phyloP scores from a whole-genome alignment of 345 rosid genomes.

The Barbarea vulgaris region DNA sequence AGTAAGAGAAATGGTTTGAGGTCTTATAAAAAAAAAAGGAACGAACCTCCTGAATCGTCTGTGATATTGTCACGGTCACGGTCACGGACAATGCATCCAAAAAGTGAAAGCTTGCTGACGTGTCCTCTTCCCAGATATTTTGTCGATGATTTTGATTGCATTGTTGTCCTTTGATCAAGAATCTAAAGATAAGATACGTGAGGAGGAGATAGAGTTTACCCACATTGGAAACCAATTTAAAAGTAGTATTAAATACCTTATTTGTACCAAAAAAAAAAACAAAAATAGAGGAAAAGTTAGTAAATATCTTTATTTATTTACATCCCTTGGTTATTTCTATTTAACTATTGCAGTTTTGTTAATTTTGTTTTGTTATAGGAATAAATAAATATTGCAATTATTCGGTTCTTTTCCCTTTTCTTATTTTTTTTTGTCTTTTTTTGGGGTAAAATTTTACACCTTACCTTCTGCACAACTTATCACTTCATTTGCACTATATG shows the following conservation, averaged over 20 bases:
- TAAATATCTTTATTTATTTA: neutral
- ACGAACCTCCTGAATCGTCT: conserved; percentile 18
- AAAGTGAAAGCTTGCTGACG: conserved; percentile 14
- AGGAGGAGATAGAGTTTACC: neutral
- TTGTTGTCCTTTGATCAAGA: neutral
- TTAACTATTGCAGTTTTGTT: neutral
- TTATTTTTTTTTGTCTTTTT: no score
- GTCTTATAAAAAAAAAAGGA: neutral
- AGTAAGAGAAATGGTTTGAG: neutral
- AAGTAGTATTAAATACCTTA: neutral
- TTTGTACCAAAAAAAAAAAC: no score
- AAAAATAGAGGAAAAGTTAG: no score
- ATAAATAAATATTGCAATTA: neutral
- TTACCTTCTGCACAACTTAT: neutral
- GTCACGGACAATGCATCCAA: conserved; percentile 23
- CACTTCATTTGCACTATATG: neutral
- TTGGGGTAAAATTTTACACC: no score
- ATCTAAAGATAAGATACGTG: conserved; percentile 25
- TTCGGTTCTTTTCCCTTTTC: no score
- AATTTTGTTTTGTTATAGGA: neutral
- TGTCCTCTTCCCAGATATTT: conserved; percentile 15
- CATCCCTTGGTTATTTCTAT: neutral
- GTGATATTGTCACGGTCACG: conserved; percentile 9
- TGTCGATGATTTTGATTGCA: neutral
- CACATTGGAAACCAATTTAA: neutral